Evolutionary conservation across 768 basidiomycete species (phyloP), one percentile per base, ranked within the genome.

Genomic region (Boletus rex-veris): DNA sequence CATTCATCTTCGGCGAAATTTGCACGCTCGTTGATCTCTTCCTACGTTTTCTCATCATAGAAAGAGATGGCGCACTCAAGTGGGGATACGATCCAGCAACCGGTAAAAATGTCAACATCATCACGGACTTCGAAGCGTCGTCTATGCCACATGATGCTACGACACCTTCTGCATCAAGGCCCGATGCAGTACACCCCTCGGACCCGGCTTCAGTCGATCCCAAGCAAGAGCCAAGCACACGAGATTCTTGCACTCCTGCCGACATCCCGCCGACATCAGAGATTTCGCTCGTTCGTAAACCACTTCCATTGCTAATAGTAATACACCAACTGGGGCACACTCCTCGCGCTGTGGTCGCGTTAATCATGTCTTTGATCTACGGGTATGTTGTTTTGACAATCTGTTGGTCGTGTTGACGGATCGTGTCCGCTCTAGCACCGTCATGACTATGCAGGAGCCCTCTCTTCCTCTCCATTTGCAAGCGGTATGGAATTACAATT

Each of bases 381-480:
- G 85, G 83, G 84, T 83, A 69, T 55, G 69, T 59, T 50, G n/a
- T 48, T 41, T 12, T 38, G 16, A 49, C 41, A 33, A 35, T n/a
- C 4, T 9, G 18, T 12, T 21, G 16, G 36, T 16, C n/a, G 19
- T 24, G 2, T 44, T 56, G 37, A 45, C 36, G 19, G 47, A 42
- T 19, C 47, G 7, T 50, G n/a, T 39, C 47, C 31, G 30, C 12
- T 39, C 45, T 44, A 85, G 83, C 6, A 60, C 82, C 14, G 66
- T 79, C 1, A 77, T 73, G 47, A 79, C 73, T 35, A 74, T 74
- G 46, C 75, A 77, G 59, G 85, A 85, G 48, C 81, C 85, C 15
- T 72, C 82, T 7, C 68, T 86, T 36, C 82, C 84, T 1, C 65
- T 85, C 26, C 81, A 80, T 54, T 63, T 85, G 35, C 77, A 81